Base-by-base conservation (phyloP, 371 early-diverging fungal species). In the Syncephalastrum monosporum region DNA sequence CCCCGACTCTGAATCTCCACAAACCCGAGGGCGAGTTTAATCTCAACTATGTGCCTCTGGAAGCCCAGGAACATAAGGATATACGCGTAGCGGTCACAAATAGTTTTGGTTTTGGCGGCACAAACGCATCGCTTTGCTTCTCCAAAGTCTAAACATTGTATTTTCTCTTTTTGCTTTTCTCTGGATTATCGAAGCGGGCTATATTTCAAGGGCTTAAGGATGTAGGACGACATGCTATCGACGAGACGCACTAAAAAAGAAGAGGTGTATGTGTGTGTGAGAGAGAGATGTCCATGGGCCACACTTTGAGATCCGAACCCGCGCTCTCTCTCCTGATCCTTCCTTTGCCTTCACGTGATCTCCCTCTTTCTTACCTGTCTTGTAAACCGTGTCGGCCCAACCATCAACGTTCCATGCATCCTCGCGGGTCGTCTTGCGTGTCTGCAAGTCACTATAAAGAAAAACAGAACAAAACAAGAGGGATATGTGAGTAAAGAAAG, bases 101-200 rank as follows among this genome's bases (percentile, higher is more conserved):
- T 70, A 92, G 93, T 42, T 97, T 97, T 82, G 98, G 98, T 6
- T 97, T 97, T 83, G 98, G 98, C 50, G 98, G 97, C 42, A 96
- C 96, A 1, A 97, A 97, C 70, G 92, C 93, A 0, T 84, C 90
- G 0, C 74, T 96, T 16, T 81, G 88, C 57, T 91, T 91, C 68
- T 53, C 79, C n/a, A 85, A 82, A 56, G 65, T 77, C 48, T 17
- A 55, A 55, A 42, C 42, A 41, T 42, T 52, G n/a, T 45, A 19
- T 43, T 24, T 21, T 12, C 8, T 33, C 8, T 33, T 33, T 33
- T 10, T 33, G 5, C 8, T 10, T 12, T 33, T 6, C 12, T 12
- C 12, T 0, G 45, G 48, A 57, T 75, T 75, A 91, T 75, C 85
- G 77, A 42, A 91, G 75, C 19, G 91, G 89, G 61, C 89, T 88